Base-by-base conservation (phyloP, 371 early-diverging fungal species). In the Encephalitozoon hellem region DNA sequence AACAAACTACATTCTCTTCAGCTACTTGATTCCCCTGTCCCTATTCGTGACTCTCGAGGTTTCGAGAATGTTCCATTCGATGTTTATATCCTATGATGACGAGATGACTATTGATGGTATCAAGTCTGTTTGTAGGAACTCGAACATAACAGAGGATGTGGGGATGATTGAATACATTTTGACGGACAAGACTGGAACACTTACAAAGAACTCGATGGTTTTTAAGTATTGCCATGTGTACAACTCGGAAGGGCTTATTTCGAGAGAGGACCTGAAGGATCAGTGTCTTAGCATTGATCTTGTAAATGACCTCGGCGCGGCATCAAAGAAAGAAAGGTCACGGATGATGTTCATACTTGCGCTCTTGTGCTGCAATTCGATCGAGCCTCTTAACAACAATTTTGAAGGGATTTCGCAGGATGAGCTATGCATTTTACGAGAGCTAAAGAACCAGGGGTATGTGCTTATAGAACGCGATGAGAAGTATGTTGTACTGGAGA, bases 101-200 rank as follows among this genome's bases (percentile, higher is more conserved):
- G 47, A 74, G 2, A 73, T 86, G 79, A 38, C 2, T 18, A 25
- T 42, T 9, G 65, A 75, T 15, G 89, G 90, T 45, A 91, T 92
- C 91, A 92, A 89, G 83, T 89, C 93, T 76, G 84, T 86, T 12
- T 92, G 90, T 74, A 84, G 90, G 25, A 89, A 91, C 41, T 94
- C 93, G 89, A 93, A 91, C 78, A 84, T 95, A 25, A 91, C 92
- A 11, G 96, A 96, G 79, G 96, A 96, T 77, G 84, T 94, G 28
- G 95, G 96, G 52, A 91, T 92, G 80, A 90, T 95, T 59, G 91
- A 93, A 78, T 95, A 93, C 83, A 88, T 96, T 9, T 91, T 95
- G 80, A 90, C 91, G 25, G 95, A 96, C 86, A 96, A 95, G 86
- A 97, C 97, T 39, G 96, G 96, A 9, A 95, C 98, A 2, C 86